Base-by-base conservation (phyloP, 2,329 filamentous ascomycete genomes). In the Rhinocladiella similis region DNA sequence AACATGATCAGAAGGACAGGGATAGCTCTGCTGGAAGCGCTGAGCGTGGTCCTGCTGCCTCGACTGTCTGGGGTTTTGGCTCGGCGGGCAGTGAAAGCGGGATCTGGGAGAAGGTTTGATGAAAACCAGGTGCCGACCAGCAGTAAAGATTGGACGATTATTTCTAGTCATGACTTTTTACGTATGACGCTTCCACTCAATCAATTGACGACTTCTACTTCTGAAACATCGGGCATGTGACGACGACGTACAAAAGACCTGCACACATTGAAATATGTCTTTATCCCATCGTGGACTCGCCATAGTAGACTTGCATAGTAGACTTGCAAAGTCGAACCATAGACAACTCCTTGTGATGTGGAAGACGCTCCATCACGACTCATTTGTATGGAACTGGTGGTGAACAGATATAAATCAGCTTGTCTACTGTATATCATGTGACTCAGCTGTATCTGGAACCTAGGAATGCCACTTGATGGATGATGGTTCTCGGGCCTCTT, bases 101-200 rank as follows among this genome's bases (percentile, higher is more conserved):
- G 5, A 58, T 62, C 27, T 66, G 64, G 64, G 64, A 66, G 47
- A 66, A 66, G 51, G 53, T 65, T 5, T 65, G 48, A 64, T 10
- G 5, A 19, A 27, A 27, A 7, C 25, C 25, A 27, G 4, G 7
- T 3, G 4, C 25, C 3, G 25, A 27, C 7, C 25, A 27, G 25
- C 25, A 27, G 25, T 27, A 27, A 4, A 4, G 3, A 27, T 27
- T 41, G 14, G 18, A 19, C 14, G 38, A 16, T n/a, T 41, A 16
- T 19, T 41, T 16, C 14, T 41, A 3, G 5, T 33, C 10, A 33
- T 41, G 14, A 41, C 4, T 14, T 19, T 51, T 3, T 35, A 14
- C 14, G 14, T 22, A 22, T 51, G 48, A 22, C 5, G 20, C 12
- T 51, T 20, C 20, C 13, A 25, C 38, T 39, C 35, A n/a, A 20